Conservation (phyloP, 2,329 filamentous ascomycete species). For the Diaporthe velutina region DNA sequence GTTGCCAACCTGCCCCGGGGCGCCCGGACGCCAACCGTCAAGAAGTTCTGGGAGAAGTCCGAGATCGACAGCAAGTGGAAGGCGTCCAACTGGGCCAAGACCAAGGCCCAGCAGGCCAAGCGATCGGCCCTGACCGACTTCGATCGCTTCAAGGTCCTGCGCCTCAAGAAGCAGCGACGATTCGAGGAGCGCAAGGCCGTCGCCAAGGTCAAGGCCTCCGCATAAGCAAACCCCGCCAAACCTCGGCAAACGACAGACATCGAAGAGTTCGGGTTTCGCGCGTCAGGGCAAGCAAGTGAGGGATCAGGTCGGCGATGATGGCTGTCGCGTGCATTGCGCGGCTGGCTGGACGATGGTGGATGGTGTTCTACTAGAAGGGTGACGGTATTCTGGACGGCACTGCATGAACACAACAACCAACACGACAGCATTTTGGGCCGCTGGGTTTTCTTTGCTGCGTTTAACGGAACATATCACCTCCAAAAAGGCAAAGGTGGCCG, state of each 20-base stretch:
- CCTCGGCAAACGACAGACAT: constrained; percentile 34
- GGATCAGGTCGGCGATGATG: constrained; percentile 34
- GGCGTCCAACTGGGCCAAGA: constrained; percentile 94
- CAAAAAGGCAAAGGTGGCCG: constrained; percentile 63
- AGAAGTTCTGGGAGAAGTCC: constrained; percentile 90
- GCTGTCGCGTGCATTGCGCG: constrained; percentile 22
- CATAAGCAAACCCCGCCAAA: constrained; percentile 66
- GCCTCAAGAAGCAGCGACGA: constrained; percentile 99
- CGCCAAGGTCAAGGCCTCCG: constrained; percentile 89
- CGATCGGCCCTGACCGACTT: constrained; percentile 96
- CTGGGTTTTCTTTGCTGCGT: constrained; percentile 69
- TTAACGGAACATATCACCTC: constrained; percentile 68
- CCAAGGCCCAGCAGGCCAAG: constrained; percentile 85
- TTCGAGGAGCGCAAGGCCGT: constrained; percentile 98
- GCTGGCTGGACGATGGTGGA: constrained; percentile 37
- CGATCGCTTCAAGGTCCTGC: constrained; percentile 99
- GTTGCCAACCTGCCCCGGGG: constrained; percentile 89
- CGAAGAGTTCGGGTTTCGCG: constrained; percentile 35
- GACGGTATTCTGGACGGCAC: constrained; percentile 53
- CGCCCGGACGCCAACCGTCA: constrained; percentile 84
- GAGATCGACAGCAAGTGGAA: constrained; percentile 95
- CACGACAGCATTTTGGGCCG: constrained; percentile 62
- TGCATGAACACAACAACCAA: constrained; percentile 58
- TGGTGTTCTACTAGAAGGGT: constrained; percentile 47
- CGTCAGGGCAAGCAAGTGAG: constrained; percentile 40